Base-by-base conservation (phyloP, 2,329 filamentous ascomycete species). In the Alternaria panax region DNA sequence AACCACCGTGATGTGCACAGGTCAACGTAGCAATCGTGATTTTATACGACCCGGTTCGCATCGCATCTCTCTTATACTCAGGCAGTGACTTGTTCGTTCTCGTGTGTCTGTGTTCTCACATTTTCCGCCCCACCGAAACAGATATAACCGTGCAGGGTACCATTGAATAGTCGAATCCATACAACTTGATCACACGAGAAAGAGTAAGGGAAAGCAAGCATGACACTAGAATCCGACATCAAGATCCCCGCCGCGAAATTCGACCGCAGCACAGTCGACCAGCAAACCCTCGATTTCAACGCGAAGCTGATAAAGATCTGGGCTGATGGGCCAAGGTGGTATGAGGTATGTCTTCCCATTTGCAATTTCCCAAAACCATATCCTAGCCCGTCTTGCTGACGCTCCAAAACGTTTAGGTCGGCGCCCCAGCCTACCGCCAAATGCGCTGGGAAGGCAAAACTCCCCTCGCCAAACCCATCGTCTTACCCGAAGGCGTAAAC, bases 391-490 rank as follows among this genome's bases (percentile, higher is more conserved):
- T n/a, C n/a, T n/a, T n/a, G n/a, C n/a, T n/a, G n/a, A n/a, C n/a
- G n/a, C n/a, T n/a, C n/a, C n/a, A n/a, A n/a, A n/a, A n/a, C n/a
- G n/a, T n/a, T n/a, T 16, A 85, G 80, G 80, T 86, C 36, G 85
- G 85, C 8, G 83, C 84, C 7, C 76, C 79, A 14, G 82, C 80
- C 65, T 87, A 86, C 67, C 81, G 86, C 4, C 77, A 84, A 63
- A 84, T 87, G 80, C 77, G 82, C 14, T 81, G 79, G 75, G 80
- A 80, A 22, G 85, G 85, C 38, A 81, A 87, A 65, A 86, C 84
- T 0, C 77, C 81, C 0, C 68, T 86, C 2, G 83, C 84, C 2
- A 77, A 76, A 53, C 82, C 83, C 0, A 70, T 78, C 2, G 75
- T 82, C 3, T 74, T 87, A 0, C 76, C 81, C 0, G 74, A 78